Percentiles rank a stretch among this genome's conserved stretches.
phyloP scores from a whole-genome alignment of 2,329 filamentous ascomycete species.

The Nothophaeocryptopus gaeumannii region DNA sequence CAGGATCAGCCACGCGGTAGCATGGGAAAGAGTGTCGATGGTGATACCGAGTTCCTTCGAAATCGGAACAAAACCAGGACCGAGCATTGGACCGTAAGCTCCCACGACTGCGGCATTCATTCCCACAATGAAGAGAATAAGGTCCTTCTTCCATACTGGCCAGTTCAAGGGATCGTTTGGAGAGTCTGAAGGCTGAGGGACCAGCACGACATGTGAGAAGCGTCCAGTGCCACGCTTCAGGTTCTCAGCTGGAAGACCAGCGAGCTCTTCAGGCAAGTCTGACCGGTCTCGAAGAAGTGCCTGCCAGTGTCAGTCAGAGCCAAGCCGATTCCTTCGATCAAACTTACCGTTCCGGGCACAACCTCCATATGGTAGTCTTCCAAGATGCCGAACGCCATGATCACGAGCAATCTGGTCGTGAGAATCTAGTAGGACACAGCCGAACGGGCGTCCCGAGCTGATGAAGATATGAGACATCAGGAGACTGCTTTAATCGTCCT shows the following conservation, averaged over 20 bases:
- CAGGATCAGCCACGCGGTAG: slow-evolving; percentile 51
- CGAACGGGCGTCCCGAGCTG: neutral
- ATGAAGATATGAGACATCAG: too few species aligned
- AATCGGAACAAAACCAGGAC: slow-evolving; percentile 50
- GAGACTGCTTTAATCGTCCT: neutral
- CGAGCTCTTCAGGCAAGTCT: slow-evolving; percentile 49
- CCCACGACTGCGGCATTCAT: slow-evolving; percentile 50
- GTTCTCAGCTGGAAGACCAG: slow-evolving; percentile 40
- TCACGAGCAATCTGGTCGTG: neutral
- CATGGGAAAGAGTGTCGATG: slow-evolving; percentile 44
- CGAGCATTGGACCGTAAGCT: slow-evolving; percentile 53
- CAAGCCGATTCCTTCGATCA: neutral
- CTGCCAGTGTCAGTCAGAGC: slow-evolving; percentile 20
- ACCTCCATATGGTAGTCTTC: slow-evolving; percentile 46
- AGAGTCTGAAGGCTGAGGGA: slow-evolving; percentile 49
- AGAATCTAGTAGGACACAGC: neutral
- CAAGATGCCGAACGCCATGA: slow-evolving; percentile 49
- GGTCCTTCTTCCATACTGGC: slow-evolving; percentile 48
- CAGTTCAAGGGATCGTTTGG: slow-evolving; percentile 52
- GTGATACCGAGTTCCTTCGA: slow-evolving; percentile 44
- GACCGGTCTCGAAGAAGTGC: slow-evolving; percentile 48
- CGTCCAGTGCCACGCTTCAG: slow-evolving; percentile 35
- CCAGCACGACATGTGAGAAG: slow-evolving; percentile 29
- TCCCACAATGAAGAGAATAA: slow-evolving; percentile 46
- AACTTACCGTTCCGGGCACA: slow-evolving; percentile 50